phyloP scores from a whole-genome alignment of 164 flowering plant species.

The Aristolochia californica region DNA sequence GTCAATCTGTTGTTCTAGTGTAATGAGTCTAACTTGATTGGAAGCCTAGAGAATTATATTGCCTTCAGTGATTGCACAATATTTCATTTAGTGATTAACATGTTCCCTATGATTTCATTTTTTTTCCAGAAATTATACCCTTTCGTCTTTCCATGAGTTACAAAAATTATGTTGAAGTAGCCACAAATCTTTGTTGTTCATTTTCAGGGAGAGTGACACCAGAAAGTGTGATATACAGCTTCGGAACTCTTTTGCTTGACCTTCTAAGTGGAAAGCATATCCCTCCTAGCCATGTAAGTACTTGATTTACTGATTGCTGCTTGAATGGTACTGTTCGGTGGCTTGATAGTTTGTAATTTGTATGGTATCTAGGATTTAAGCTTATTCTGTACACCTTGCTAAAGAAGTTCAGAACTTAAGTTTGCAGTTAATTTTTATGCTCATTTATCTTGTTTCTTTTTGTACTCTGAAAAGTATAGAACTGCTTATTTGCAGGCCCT shows the following conservation, averaged over 20 bases:
- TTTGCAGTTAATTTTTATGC: too few relatives aligned
- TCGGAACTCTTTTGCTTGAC: slow-evolving; percentile 90
- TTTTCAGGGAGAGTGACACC: slow-evolving; percentile 79
- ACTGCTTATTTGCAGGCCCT: slow-evolving; percentile 50
- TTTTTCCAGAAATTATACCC: too few relatives aligned
- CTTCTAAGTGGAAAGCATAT: slow-evolving; percentile 97
- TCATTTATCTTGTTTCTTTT: not conserved
- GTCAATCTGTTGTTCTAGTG: too few relatives aligned
- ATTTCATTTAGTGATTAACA: too few relatives aligned
- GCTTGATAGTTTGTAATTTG: not conserved
- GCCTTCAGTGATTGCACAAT: too few relatives aligned
- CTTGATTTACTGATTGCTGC: not conserved
- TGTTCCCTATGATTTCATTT: too few relatives aligned
- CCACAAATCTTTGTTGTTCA: not conserved
- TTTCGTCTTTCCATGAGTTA: too few relatives aligned
- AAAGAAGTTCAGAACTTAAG: too few relatives aligned
- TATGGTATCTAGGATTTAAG: too few relatives aligned
- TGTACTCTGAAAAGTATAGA: not conserved
- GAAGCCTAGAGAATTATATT: too few relatives aligned
- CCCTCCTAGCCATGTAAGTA: slow-evolving; percentile 94
- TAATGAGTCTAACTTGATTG: too few relatives aligned
- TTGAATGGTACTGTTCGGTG: not conserved
- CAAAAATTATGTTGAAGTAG: not conserved
- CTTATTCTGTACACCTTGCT: too few relatives aligned
- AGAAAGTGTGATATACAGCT: slow-evolving; percentile 93